Evolutionary conservation across 495 filamentous ascomycete species (phyloP), one percentile per base, ranked within the genome.

Genomic region (Annulohypoxylon stygium): DNA sequence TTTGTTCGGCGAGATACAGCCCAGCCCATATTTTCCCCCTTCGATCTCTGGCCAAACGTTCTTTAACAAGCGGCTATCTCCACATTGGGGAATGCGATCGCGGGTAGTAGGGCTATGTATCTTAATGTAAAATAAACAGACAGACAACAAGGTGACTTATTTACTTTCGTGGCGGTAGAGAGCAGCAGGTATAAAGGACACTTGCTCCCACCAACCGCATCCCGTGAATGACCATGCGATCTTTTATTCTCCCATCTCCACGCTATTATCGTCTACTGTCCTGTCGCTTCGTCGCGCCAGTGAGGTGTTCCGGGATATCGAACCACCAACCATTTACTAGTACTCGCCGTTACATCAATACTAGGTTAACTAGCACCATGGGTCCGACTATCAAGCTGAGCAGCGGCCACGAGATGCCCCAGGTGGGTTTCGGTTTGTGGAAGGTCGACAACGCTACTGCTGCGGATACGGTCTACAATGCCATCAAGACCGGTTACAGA

Each of bases 401-500:
- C 84, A 91, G 86, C 82, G 92, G 93, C 80, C 83, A 90, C 80
- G 87, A 93, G 71, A 97, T 97, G 93, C 93, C 93, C 78, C 87
- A 93, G 79, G 93, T 97, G 78, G 93, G 93, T 80, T 87, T 88
- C 76, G 90, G 90, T 67, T 87, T 97, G 54, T 97, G 93, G 93
- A 97, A 96, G 85, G 91, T 97, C 74, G 90, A 90, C 82, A 93
- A 92, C 69, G 87, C 89, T 39, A 91, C 89, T 58, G 90, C 88
- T 78, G 89, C 93, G 76, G 91, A 95, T 76, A 89, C 88, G 73
- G 90, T 97, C 73, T 96, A 97, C 85, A 88, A 94, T 66, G 93
- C 93, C 75, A 95, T 97, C 85, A 96, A 96, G 83, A 83, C 88
- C 33, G 93, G 93, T 26, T 97, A 97, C 84, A 87, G 93, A 65